These are phyloP conservation scores for Penicillium bovifimosum DNA, from an alignment of 495 filamentous ascomycete species.

Conservation along the genomic window DNA sequence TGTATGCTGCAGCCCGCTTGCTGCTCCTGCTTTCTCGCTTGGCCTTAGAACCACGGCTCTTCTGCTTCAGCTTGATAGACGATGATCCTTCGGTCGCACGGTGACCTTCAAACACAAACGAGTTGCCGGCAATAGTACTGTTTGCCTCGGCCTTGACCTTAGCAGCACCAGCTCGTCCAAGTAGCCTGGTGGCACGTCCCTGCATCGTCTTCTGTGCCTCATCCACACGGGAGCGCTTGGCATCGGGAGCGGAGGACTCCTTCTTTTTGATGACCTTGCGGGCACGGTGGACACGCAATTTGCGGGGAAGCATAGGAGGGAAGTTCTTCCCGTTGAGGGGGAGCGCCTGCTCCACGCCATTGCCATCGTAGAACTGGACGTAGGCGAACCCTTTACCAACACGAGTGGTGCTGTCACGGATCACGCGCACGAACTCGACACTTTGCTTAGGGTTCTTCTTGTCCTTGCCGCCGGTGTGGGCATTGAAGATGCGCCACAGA, in stretches of 20 bases:
- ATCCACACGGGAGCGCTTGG: constrained; percentile 50
- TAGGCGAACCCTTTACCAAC: constrained; percentile 98
- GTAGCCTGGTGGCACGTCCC: constrained; percentile 75
- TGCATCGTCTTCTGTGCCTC: constrained; percentile 64
- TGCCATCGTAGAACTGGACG: constrained; percentile 89
- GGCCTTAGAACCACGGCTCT: constrained; percentile 52
- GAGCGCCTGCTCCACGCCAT: constrained; percentile 81
- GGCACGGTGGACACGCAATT: constrained; percentile 79
- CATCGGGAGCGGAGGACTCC: constrained; percentile 33
- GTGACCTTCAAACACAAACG: constrained; percentile 84
- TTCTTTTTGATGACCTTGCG: constrained; percentile 69
- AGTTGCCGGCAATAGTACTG: constrained; percentile 41
- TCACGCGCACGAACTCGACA: constrained; percentile 90
- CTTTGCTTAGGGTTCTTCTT: constrained; percentile 53
- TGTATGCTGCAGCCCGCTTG: constrained; percentile 63
- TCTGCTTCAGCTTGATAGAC: constrained; percentile 52
- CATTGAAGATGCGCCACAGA: constrained; percentile 79
- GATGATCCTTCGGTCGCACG: constrained; percentile 68
- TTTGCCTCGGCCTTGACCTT: constrained; percentile 48
- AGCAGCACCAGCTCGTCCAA: constrained; percentile 72
- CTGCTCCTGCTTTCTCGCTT: constrained; percentile 47
- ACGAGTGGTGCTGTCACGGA: constrained; percentile 80
- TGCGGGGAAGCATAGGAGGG: constrained; percentile 83
- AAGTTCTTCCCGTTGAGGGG: constrained; percentile 85
- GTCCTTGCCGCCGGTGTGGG: constrained; percentile 40